phyloP scores from a whole-genome alignment of 2,329 filamentous ascomycete species.

The Cladophialophora exuberans region DNA sequence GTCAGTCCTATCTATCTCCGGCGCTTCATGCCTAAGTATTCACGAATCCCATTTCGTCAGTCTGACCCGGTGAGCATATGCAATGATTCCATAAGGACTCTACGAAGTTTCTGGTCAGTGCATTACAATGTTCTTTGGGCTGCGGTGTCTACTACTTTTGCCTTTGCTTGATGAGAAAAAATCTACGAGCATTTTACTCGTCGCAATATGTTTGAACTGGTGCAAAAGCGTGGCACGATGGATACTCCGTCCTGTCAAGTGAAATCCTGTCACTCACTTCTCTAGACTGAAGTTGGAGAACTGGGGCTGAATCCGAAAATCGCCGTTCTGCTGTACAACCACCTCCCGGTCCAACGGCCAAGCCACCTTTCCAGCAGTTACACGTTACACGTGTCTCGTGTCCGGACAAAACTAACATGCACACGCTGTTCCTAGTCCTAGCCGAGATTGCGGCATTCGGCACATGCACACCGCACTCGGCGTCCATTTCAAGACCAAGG shows the following conservation, averaged over 20 bases:
- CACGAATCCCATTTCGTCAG: not conserved
- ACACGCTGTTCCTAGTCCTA: too few species aligned
- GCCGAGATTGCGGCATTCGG: too few species aligned
- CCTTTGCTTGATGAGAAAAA: too few species aligned
- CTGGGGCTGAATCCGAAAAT: conserved; percentile 15
- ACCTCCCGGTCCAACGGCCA: not conserved
- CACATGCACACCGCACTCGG: too few species aligned
- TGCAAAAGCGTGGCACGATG: too few species aligned
- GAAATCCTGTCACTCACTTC: not conserved
- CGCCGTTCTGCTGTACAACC: conserved; percentile 14
- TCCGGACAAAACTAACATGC: not conserved
- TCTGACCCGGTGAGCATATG: not conserved
- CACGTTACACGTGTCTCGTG: too few species aligned
- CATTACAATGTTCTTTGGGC: too few species aligned
- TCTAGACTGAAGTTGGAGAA: not conserved
- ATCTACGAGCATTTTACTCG: too few species aligned
- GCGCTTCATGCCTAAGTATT: not conserved
- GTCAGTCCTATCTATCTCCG: too few species aligned
- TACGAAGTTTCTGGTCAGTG: not conserved
- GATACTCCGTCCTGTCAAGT: not conserved
- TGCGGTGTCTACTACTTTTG: too few species aligned
- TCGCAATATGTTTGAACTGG: too few species aligned
- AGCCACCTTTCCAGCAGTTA: not conserved
- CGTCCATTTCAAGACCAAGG: too few species aligned
- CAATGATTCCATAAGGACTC: not conserved